Percentiles rank a stretch among this genome's conserved stretches.
phyloP scores from a whole-genome alignment of 257 asterid genomes.

The Petunia axillaris region DNA sequence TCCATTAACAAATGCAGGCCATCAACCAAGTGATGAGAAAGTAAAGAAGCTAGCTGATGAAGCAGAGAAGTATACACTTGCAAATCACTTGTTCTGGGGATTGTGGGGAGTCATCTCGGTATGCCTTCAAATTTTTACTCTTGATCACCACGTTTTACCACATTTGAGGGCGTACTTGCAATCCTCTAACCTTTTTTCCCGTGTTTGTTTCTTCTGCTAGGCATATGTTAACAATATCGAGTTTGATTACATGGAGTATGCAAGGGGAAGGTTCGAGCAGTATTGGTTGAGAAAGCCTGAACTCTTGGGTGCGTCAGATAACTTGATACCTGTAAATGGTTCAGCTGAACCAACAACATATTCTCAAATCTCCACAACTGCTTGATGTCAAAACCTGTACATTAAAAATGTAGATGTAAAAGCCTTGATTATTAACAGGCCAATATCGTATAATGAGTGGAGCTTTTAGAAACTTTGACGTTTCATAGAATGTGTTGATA shows the following conservation, averaged over 20 bases:
- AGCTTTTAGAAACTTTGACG: not conserved
- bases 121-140: constrained; percentile 15
- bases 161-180: not conserved
- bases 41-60: constrained; percentile 56
- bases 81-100: constrained; percentile 97
- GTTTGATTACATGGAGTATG: constrained; percentile 80
- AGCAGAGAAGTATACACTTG: constrained; percentile 71
- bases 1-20: constrained; percentile 47
- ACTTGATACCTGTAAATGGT: constrained; percentile 18
- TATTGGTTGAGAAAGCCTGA: constrained; percentile 66
- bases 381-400: constrained; percentile 11
- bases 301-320: constrained; percentile 32
- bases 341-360: constrained; percentile 25
- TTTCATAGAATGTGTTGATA: constrained; percentile 26
- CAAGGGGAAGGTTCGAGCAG: constrained; percentile 83
- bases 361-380: not conserved
- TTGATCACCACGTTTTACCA: not conserved
- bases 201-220: constrained; percentile 41
- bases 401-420: not conserved
- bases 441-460: constrained; percentile 13
- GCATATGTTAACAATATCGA: constrained; percentile 76
- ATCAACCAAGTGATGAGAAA: constrained; percentile 45
- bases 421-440: not conserved
- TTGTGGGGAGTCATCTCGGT: constrained; percentile 97
- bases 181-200: not conserved